Evolutionary conservation across 306 rosid species (phyloP).

Genomic region (Casuarina glauca): DNA sequence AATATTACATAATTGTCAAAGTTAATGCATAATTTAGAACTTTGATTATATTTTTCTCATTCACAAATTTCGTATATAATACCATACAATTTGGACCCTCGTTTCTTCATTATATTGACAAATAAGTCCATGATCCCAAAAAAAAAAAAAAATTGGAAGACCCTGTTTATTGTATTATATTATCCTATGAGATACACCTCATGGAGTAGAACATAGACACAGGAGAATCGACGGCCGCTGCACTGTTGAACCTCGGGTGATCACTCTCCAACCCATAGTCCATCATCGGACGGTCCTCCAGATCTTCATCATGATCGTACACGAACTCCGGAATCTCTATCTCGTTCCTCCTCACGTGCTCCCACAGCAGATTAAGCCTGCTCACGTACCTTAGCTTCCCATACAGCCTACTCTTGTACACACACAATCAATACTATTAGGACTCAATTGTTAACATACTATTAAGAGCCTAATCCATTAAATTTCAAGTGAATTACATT

Average conservation of each 20-base stretch:
- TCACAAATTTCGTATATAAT: background rate
- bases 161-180: no score
- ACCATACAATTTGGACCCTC: background rate
- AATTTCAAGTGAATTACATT: no score
- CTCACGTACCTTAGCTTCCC: constrained; percentile 77
- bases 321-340: constrained; percentile 82
- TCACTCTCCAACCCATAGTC: constrained; percentile 93
- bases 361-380: constrained; percentile 82
- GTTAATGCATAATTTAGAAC: no score
- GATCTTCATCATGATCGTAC: constrained; percentile 84
- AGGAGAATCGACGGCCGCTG: constrained; percentile 59
- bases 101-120: background rate
- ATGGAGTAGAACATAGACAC: constrained; percentile 66
- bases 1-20: no score
- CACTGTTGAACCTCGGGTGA: constrained; percentile 68
- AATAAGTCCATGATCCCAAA: no score
- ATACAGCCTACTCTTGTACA: constrained; percentile 51
- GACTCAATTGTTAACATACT: no score
- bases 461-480: no score
- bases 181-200: constrained; percentile 80
- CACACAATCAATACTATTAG: background rate
- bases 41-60: no score
- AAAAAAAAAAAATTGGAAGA: background rate
- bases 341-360: constrained; percentile 68
- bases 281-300: constrained; percentile 92